Percentiles rank a stretch among this genome's conserved stretches.
These are phyloP conservation scores for Hypsizygus ulmarius DNA, from an alignment of 1,284 basidiomycete genomes.

Conservation along the genomic window DNA sequence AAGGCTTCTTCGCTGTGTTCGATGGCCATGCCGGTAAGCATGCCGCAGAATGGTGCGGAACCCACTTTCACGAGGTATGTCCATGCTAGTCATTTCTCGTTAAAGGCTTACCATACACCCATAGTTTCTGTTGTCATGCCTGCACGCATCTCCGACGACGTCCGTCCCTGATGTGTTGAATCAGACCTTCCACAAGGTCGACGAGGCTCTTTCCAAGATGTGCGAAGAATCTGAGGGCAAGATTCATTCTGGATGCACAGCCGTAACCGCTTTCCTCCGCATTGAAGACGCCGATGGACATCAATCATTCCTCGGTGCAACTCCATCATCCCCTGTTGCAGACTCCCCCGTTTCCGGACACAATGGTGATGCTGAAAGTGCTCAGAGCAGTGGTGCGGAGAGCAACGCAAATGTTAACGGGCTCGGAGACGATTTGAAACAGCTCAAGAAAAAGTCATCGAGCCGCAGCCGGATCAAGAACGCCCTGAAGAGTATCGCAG, in stretches of 20 bases:
- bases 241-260: constrained; percentile 96
- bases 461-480: constrained; percentile 53
- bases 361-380: constrained; percentile 30
- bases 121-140: constrained; percentile 55
- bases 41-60: constrained; percentile 98
- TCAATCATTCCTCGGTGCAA: constrained; percentile 56
- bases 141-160: constrained; percentile 47
- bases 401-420: constrained; percentile 18
- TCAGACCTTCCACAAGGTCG: constrained; percentile 90
- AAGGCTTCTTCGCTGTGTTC: constrained; percentile 97
- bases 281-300: constrained; percentile 77
- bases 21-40: constrained; percentile 99
- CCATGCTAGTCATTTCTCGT: constrained; percentile 6
- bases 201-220: constrained; percentile 76
- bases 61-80: constrained; percentile 89
- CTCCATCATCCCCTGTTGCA: constrained; percentile 28
- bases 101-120: constrained; percentile 11
- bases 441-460: constrained; percentile 42
- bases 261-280: constrained; percentile 96
- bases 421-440: constrained; percentile 18
- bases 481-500: constrained; percentile 51
- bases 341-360: constrained; percentile 34
- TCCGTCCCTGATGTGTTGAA: constrained; percentile 90
- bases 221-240: constrained; percentile 83
- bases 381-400: constrained; percentile 30